Conservation (phyloP, 225 moss, liverwort and hornwort species). For the Bryum argenteum region DNA sequence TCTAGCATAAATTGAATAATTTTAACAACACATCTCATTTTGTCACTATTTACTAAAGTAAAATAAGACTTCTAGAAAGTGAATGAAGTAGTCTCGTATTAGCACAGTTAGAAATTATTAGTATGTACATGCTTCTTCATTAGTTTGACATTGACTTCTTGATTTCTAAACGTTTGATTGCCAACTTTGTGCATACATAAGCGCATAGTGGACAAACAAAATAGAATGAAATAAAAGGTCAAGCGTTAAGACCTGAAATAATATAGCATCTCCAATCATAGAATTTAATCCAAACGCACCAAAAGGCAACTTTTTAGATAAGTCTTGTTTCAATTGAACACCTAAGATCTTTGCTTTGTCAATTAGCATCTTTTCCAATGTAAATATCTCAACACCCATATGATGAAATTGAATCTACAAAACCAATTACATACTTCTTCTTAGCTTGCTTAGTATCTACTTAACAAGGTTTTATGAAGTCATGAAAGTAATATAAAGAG, state of each 20-base stretch:
- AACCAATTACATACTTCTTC: not conserved
- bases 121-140: constrained; percentile 58
- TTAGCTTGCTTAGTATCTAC: no score
- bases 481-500: no score
- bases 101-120: no score
- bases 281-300: constrained; percentile 49
- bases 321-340: constrained; percentile 54
- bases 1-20: no score
- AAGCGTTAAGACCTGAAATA: constrained; percentile 14
- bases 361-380: constrained; percentile 60
- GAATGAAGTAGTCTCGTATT: no score
- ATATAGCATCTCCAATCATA: constrained; percentile 21
- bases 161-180: constrained; percentile 53
- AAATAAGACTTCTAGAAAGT: no score
- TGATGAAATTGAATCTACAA: constrained; percentile 56
- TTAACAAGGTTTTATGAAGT: no score
- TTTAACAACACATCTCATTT: no score
- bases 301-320: constrained; percentile 44
- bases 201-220: constrained; percentile 14
- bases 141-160: constrained; percentile 57
- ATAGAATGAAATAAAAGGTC: not conserved
- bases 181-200: constrained; percentile 38
- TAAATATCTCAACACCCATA: constrained; percentile 34
- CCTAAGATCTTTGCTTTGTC: constrained; percentile 57
- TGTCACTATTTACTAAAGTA: no score